phyloP scores from a whole-genome alignment of 2,329 filamentous ascomycete genomes.

The Claviceps digitariae region DNA sequence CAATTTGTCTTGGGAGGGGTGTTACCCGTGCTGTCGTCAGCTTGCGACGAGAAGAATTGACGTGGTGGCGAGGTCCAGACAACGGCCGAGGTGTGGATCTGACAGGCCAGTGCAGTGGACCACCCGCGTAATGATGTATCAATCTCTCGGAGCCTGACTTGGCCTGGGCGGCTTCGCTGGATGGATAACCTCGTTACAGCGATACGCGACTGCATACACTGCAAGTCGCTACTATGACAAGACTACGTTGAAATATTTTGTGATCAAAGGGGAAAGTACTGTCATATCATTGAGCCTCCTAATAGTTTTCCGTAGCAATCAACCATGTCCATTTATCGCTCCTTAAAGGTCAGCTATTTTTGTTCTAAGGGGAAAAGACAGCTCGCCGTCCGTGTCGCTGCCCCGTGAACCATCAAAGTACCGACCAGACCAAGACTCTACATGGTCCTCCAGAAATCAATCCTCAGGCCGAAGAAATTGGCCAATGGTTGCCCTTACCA shows the following conservation, averaged over 20 bases:
- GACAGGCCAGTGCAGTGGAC: neutral
- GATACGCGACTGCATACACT: conserved; percentile 2
- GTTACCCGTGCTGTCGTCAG: neutral
- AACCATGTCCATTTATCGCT: neutral
- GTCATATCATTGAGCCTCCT: neutral
- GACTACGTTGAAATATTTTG: neutral
- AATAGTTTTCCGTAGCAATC: neutral
- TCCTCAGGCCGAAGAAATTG: neutral
- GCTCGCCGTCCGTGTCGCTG: neutral
- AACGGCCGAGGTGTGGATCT: neutral
- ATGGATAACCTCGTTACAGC: conserved; percentile 11
- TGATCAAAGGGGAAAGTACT: neutral
- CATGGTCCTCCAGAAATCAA: neutral
- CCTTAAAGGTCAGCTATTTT: neutral
- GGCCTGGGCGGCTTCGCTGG: neutral
- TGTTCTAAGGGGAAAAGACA: neutral
- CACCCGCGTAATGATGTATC: too few relatives aligned
- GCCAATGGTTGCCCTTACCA: conserved; percentile 5
- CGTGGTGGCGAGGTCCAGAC: neutral
- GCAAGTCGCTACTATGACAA: neutral
- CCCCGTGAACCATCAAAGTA: neutral
- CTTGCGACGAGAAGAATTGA: neutral
- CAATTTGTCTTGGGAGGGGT: too few relatives aligned
- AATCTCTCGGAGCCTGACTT: too few relatives aligned
- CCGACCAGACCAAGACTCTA: neutral